Evolutionary conservation across 2,329 filamentous ascomycete genomes (phyloP).

Genomic region (Aspergillus sclerotialis): DNA sequence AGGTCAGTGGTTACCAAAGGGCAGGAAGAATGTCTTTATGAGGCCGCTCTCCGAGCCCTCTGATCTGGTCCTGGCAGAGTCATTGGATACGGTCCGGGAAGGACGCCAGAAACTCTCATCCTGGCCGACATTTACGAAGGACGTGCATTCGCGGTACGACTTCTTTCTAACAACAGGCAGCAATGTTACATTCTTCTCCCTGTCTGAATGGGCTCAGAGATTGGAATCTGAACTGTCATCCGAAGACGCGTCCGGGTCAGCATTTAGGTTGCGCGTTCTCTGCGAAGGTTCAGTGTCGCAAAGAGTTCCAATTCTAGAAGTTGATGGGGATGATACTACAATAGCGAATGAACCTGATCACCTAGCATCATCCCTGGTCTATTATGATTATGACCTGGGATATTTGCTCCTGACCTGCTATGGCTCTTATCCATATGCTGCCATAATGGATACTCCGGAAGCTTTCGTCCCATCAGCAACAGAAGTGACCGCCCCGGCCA

Average conservation of each 20-base stretch:
- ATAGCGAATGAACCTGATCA: constrained; percentile 21
- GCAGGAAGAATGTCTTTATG: constrained; percentile 33
- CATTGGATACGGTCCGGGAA: constrained; percentile 33
- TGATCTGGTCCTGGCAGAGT: constrained; percentile 39
- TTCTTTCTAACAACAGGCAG: constrained; percentile 52
- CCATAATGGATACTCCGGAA: constrained; percentile 44
- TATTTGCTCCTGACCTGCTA: constrained; percentile 50
- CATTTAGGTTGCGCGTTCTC: constrained; percentile 51
- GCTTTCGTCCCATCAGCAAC: constrained; percentile 20
- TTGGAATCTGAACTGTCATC: constrained; percentile 52
- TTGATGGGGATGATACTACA: constrained; percentile 20
- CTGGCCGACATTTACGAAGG: constrained; percentile 52
- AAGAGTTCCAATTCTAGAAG: constrained; percentile 42
- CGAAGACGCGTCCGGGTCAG: constrained; percentile 44
- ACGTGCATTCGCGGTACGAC: constrained; percentile 49
- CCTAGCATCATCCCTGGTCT: constrained; percentile 44
- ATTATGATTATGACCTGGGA: constrained; percentile 51
- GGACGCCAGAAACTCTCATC: constrained; percentile 17
- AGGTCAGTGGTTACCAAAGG: constrained; percentile 55
- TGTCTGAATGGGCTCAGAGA: constrained; percentile 50
- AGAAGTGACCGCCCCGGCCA: constrained; percentile 21
- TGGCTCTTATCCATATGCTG: constrained; percentile 44
- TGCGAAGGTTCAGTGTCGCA: constrained; percentile 45
- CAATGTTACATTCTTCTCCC: constrained; percentile 49
- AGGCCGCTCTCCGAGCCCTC: constrained; percentile 35